Percentiles rank a stretch among this genome's conserved stretches.
Evolutionary conservation across 805 yeast genomes (phyloP).

Genomic region (Zygosaccharomyces bisporus): DNA sequence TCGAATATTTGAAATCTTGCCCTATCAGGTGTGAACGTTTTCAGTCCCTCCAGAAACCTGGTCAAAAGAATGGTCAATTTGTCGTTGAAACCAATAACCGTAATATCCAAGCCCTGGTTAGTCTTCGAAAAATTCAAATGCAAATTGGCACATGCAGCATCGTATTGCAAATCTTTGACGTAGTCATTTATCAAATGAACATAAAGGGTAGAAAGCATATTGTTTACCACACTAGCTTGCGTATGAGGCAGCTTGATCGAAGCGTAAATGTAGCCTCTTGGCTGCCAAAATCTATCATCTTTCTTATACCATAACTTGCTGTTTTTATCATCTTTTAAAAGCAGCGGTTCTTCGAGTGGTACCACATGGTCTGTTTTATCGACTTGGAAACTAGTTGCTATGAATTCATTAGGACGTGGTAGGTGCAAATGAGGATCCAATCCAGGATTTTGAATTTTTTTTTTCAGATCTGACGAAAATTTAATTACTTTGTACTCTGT

Average conservation of each 20-base stretch:
- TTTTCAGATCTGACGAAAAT: constrained; percentile 41
- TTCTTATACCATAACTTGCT: constrained; percentile 79
- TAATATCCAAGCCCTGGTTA: constrained; percentile 67
- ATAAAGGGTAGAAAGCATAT: constrained; percentile 57
- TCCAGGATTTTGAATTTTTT: constrained; percentile 34
- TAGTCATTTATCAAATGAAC: constrained; percentile 72
- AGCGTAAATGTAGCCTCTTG: constrained; percentile 71
- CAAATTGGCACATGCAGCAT: constrained; percentile 80
- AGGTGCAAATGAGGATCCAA: constrained; percentile 44
- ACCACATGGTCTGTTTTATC: constrained; percentile 38
- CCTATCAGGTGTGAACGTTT: constrained; percentile 45
- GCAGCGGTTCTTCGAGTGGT: constrained; percentile 54
- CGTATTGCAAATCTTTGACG: constrained; percentile 66
- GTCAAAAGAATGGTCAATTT: constrained; percentile 63
- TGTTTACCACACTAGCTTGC: constrained; percentile 52
- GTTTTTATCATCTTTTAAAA: constrained; percentile 47
- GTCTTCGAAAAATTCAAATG: constrained; percentile 53
- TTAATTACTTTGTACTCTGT: constrained; percentile 61
- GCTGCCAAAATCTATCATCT: constrained; percentile 85
- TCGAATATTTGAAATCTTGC: constrained; percentile 65
- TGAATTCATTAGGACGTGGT: constrained; percentile 74
- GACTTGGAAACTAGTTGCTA: constrained; percentile 74
- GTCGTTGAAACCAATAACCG: constrained; percentile 77
- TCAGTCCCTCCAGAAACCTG: constrained; percentile 53
- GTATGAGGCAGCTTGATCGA: constrained; percentile 63